A percentile compares a stretch with the other conserved stretches of the same genome.
Conservation (phyloP, 2,329 filamentous ascomycete genomes). For the Aphanoascus verrucosus region DNA sequence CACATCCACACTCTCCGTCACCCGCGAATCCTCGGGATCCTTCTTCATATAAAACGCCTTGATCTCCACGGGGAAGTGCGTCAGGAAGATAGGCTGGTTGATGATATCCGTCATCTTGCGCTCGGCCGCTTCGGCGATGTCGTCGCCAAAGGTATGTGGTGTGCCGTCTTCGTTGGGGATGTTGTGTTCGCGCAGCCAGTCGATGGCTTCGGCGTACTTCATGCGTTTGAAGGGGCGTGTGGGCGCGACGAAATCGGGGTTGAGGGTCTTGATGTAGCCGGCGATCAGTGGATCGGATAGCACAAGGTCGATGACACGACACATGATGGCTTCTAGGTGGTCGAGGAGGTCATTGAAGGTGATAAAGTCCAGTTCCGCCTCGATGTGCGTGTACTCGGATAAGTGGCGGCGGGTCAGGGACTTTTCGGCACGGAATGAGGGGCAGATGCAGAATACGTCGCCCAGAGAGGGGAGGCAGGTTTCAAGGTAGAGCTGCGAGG, state of each 20-base stretch:
- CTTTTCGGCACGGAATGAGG: conserved; percentile 97
- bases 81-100: conserved; percentile 89
- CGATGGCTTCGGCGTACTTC: conserved; percentile 86
- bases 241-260: conserved; percentile 79
- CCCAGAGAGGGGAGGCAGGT: conserved; percentile 83
- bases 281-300: conserved; percentile 63
- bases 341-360: conserved; percentile 76
- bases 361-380: conserved; percentile 94
- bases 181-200: conserved; percentile 82
- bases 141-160: conserved; percentile 84
- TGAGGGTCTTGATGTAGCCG: conserved; percentile 68
- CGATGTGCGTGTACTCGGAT: conserved; percentile 92
- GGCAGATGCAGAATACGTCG: conserved; percentile 95
- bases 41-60: conserved; percentile 99
- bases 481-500: conserved; percentile 93
- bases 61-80: conserved; percentile 93
- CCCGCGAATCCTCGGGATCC: conserved; percentile 63
- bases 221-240: conserved; percentile 84
- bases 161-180: conserved; percentile 90
- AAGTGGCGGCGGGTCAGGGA: conserved; percentile 87
- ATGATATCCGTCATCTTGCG: conserved; percentile 94
- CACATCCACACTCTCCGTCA: conserved; percentile 85
- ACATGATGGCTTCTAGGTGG: conserved; percentile 81
- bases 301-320: conserved; percentile 68
- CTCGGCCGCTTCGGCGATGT: conserved; percentile 96